Percentiles rank a stretch among this genome's conserved stretches.
These are phyloP conservation scores for Plasmodium vivax DNA, from an alignment of 169 alveolate species.

Conservation along the genomic window DNA sequence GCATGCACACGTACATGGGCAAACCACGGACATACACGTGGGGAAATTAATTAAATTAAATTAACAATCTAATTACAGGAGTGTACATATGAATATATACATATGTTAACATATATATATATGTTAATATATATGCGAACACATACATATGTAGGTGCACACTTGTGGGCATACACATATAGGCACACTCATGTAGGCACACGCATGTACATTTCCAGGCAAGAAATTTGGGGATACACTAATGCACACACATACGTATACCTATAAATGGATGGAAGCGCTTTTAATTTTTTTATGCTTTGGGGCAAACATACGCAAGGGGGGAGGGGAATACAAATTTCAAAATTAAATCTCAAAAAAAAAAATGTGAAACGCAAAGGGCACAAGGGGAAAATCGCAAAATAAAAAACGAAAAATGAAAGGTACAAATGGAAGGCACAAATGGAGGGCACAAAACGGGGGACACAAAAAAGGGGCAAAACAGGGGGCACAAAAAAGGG, in stretches of 20 bases:
- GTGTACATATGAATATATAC: neutral
- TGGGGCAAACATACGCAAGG: neutral
- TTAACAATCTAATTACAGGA: slow-evolving; percentile 33
- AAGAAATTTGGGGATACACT: neutral
- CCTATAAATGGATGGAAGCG: neutral
- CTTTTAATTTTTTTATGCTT: slow-evolving; percentile 7
- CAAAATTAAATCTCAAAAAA: slow-evolving; percentile 13
- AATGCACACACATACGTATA: neutral
- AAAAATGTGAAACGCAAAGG: neutral
- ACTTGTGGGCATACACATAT: neutral
- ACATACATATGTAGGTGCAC: neutral
- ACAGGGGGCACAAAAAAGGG: neutral
- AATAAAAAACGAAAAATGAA: neutral
- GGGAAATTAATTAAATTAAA: slow-evolving; percentile 24
- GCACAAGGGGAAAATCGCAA: neutral
- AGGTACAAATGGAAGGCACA: neutral
- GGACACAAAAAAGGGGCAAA: neutral
- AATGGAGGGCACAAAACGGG: neutral
- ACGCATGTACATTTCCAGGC: neutral
- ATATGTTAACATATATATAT: neutral
- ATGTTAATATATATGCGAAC: no score
- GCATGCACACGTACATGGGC: neutral
- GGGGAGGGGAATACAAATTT: slow-evolving; percentile 29
- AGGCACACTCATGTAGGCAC: neutral
- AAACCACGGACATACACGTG: slow-evolving; percentile 1